Percentiles rank a stretch among this genome's conserved stretches.
These are phyloP conservation scores for Nakazawaea anatomiae DNA, from an alignment of 805 yeast genomes.

Conservation along the genomic window DNA sequence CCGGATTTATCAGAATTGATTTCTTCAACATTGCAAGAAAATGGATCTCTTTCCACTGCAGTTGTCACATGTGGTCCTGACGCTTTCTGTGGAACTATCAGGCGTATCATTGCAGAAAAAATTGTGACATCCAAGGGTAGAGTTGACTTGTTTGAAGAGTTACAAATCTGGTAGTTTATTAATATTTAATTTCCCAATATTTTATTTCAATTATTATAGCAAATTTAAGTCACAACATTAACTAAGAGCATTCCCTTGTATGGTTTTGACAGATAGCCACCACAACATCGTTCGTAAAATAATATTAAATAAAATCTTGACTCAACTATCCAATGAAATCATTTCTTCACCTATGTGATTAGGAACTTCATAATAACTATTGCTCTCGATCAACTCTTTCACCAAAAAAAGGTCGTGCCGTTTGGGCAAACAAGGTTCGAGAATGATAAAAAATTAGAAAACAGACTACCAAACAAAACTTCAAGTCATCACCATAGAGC, in stretches of 20 bases:
- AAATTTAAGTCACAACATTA: no score
- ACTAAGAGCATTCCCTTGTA: no score
- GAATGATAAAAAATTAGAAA: no score
- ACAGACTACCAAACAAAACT: neutral
- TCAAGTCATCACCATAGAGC: neutral
- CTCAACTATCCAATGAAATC: no score
- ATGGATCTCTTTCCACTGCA: conserved; percentile 36
- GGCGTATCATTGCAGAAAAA: conserved; percentile 39
- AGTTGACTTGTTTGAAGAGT: conserved; percentile 69
- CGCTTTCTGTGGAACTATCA: conserved; percentile 48
- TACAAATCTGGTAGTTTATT: conserved; percentile 55
- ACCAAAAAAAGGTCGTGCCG: neutral
- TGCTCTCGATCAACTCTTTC: no score
- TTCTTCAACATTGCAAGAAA: conserved; percentile 26
- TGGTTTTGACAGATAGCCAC: no score
- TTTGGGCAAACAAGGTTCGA: no score
- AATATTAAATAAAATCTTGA: no score
- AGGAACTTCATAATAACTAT: no score
- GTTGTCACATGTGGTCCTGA: conserved; percentile 59
- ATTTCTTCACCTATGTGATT: no score
- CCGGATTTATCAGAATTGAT: conserved; percentile 41
- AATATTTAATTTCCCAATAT: neutral
- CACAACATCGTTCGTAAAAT: no score
- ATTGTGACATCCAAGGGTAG: conserved; percentile 35
- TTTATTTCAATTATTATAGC: no score